Conservation (phyloP, 176 grass and related monocot genomes). For the Phragmites australis region DNA sequence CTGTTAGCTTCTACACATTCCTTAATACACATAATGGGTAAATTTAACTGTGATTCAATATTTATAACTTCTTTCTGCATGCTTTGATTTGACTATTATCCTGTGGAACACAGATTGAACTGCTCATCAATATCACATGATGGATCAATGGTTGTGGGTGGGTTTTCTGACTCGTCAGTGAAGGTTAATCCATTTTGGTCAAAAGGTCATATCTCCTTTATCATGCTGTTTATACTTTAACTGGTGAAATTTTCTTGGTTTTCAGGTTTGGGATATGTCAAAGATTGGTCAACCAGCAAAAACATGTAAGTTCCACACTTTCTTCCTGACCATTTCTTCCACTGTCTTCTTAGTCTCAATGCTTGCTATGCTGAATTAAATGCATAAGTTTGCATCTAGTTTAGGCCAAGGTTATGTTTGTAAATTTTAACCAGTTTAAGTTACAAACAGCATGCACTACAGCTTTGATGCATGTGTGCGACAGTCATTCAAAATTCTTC, state of each 20-base stretch:
- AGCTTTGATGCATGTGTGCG: background rate
- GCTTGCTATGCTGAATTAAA: slow-evolving; percentile 20
- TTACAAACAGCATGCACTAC: slow-evolving; percentile 1
- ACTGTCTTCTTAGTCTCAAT: background rate
- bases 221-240: slow-evolving; percentile 18
- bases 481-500: slow-evolving; percentile 5
- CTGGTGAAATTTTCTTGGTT: slow-evolving; percentile 18
- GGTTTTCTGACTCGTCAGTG: slow-evolving; percentile 97
- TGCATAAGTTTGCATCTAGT: slow-evolving; percentile 22
- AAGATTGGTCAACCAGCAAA: slow-evolving; percentile 80
- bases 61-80: background rate
- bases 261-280: slow-evolving; percentile 97
- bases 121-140: slow-evolving; percentile 94
- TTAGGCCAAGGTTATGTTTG: slow-evolving; percentile 10
- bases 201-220: background rate
- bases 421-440: background rate
- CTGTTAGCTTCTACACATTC: slow-evolving; percentile 97
- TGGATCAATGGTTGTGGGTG: slow-evolving; percentile 92
- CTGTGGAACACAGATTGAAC: slow-evolving; percentile 69
- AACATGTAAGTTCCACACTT: slow-evolving; percentile 59
- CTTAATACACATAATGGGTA: slow-evolving; percentile 97
- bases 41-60: slow-evolving; percentile 32
- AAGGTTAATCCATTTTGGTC: slow-evolving; percentile 63
- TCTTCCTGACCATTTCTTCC: slow-evolving; percentile 3
- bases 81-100: slow-evolving; percentile 29